Conservation (phyloP, 2,329 filamentous ascomycete genomes). For the Ophiostoma australiae region DNA sequence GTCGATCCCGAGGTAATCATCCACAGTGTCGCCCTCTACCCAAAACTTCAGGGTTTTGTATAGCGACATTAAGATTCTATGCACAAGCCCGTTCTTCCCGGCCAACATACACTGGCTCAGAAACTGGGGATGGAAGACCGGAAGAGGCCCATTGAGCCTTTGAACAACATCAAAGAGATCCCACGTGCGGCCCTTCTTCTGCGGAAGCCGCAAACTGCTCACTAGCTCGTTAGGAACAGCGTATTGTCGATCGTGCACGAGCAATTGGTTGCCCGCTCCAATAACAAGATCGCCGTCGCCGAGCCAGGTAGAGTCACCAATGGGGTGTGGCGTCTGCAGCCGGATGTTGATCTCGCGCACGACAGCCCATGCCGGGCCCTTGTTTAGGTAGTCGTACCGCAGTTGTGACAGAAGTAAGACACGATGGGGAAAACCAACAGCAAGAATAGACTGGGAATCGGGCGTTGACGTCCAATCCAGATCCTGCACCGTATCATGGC, state of each 20-base stretch:
- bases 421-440: conserved; percentile 85
- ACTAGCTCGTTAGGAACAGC: conserved; percentile 58
- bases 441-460: conserved; percentile 80
- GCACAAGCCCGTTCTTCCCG: conserved; percentile 68
- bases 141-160: conserved; percentile 78
- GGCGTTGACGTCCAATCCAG: conserved; percentile 93
- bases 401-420: conserved; percentile 80
- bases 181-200: conserved; percentile 47
- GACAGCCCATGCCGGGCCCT: conserved; percentile 81
- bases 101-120: conserved; percentile 79
- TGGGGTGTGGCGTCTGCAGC: conserved; percentile 79
- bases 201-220: conserved; percentile 46
- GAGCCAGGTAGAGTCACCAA: conserved; percentile 90
- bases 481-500: conserved; percentile 71
- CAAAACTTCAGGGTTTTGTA: conserved; percentile 76
- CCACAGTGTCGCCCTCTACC: conserved; percentile 72
- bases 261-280: conserved; percentile 85
- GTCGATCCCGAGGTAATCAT: conserved; percentile 67
- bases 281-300: conserved; percentile 79
- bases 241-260: conserved; percentile 75
- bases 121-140: conserved; percentile 88
- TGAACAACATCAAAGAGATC: conserved; percentile 80
- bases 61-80: conserved; percentile 66
- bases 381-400: conserved; percentile 85
- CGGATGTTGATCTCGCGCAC: conserved; percentile 77